Percentiles rank a stretch among this genome's conserved stretches.
Evolutionary conservation across 257 asterid species (phyloP).

Genomic region (Fraxinus anomala): DNA sequence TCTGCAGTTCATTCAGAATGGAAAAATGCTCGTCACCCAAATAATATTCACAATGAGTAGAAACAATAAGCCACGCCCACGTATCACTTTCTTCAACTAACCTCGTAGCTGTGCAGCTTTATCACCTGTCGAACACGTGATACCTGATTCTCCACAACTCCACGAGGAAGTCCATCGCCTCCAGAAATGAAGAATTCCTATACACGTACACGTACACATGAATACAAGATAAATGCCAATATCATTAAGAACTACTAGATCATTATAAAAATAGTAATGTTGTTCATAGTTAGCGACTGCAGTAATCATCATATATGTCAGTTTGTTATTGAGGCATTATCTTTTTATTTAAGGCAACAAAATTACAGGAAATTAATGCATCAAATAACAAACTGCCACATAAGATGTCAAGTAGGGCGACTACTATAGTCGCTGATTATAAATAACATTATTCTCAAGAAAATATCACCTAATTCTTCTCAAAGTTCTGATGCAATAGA

Average conservation of each 20-base stretch:
- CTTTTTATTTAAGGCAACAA: no score
- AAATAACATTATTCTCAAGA: no score
- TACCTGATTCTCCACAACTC: slow-evolving; percentile 94
- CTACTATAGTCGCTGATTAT: no score
- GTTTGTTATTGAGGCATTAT: no score
- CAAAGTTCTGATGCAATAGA: not conserved
- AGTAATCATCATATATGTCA: no score
- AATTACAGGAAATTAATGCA: no score
- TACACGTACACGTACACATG: not conserved
- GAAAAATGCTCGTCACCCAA: not conserved
- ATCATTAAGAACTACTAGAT: not conserved
- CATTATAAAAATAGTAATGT: no score
- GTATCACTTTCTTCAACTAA: slow-evolving; percentile 34
- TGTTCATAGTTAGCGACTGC: no score
- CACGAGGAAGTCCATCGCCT: slow-evolving; percentile 99
- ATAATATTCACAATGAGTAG: not conserved
- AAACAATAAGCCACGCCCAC: not conserved
- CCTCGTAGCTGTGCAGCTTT: slow-evolving; percentile 81
- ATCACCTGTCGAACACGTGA: slow-evolving; percentile 75
- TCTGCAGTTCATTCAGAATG: slow-evolving; percentile 47
- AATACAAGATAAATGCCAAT: not conserved
- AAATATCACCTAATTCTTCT: not conserved
- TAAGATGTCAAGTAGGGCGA: no score
- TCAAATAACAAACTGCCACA: no score
- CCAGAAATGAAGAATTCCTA: slow-evolving; percentile 97